phyloP scores from a whole-genome alignment of 306 rosid species.

The Sphenostylis stenocarpa region DNA sequence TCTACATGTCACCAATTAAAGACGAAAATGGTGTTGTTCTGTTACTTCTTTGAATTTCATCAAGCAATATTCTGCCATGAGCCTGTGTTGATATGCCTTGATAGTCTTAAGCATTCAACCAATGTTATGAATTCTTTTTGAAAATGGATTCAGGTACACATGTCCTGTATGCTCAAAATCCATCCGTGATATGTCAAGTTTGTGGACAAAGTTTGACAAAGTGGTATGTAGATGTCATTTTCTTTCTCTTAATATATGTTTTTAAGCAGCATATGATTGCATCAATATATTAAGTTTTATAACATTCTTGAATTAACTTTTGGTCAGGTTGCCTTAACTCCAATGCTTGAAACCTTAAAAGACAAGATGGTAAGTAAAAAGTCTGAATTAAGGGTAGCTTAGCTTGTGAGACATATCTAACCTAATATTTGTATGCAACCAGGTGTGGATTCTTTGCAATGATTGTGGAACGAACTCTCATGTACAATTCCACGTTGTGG shows the following conservation, averaged over 20 bases:
- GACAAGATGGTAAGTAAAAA: slow-evolving; percentile 52
- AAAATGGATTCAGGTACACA: slow-evolving; percentile 48
- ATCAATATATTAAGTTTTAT: not conserved
- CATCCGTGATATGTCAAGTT: slow-evolving; percentile 59
- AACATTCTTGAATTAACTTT: slow-evolving; percentile 16
- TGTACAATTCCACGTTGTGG: slow-evolving; percentile 63
- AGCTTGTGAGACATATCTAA: not conserved
- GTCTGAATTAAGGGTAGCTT: not conserved
- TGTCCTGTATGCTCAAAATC: slow-evolving; percentile 87
- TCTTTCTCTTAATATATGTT: not conserved
- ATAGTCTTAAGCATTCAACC: not conserved
- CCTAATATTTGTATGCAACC: not conserved
- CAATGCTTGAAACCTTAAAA: slow-evolving; percentile 58
- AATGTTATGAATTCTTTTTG: not conserved
- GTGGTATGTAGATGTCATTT: slow-evolving; percentile 44
- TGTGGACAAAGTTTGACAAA: slow-evolving; percentile 67
- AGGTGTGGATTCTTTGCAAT: slow-evolving; percentile 86
- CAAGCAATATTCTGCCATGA: not conserved
- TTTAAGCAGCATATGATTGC: not conserved
- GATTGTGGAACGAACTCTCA: slow-evolving; percentile 65
- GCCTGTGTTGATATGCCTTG: not conserved
- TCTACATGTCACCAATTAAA: not conserved
- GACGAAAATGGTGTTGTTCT: not conserved
- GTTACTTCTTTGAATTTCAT: not conserved
- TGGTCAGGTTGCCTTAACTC: slow-evolving; percentile 62